Evolutionary conservation across 495 filamentous ascomycete genomes (phyloP).

Genomic region (Podospora anserina): DNA sequence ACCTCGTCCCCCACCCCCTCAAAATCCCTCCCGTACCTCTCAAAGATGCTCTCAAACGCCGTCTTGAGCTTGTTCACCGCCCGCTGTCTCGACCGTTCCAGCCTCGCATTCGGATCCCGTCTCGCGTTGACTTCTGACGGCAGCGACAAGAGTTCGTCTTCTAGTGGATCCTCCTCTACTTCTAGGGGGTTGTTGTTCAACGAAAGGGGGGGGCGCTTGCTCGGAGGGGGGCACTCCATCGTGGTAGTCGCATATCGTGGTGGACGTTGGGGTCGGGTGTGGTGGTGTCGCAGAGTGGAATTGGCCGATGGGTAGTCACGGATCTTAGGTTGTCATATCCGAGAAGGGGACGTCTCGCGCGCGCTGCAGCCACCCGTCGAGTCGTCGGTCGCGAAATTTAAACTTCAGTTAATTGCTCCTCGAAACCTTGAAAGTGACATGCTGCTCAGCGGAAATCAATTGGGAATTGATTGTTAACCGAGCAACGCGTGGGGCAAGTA

Average conservation of each 20-base stretch:
- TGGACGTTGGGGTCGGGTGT: not conserved
- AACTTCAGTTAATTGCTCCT: too few species aligned
- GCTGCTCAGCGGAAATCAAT: not conserved
- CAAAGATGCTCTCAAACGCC: conserved; percentile 80
- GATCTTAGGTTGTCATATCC: too few species aligned
- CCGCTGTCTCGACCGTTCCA: conserved; percentile 56
- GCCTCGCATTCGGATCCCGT: conserved; percentile 49
- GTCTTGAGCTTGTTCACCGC: conserved; percentile 70
- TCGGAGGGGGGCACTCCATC: conserved; percentile 52
- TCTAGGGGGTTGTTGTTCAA: conserved; percentile 25
- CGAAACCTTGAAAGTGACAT: too few species aligned
- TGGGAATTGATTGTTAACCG: not conserved
- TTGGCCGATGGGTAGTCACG: too few species aligned
- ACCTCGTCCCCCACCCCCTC: conserved; percentile 59
- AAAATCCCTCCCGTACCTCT: conserved; percentile 83
- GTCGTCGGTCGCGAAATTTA: too few species aligned
- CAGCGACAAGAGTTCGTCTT: conserved; percentile 42
- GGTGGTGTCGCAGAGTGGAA: not conserved
- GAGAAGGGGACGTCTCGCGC: too few species aligned
- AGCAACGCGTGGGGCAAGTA: not conserved
- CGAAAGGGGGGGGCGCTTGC: conserved; percentile 54
- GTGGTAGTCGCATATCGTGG: conserved; percentile 1
- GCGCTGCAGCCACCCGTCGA: too few species aligned
- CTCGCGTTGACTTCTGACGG: conserved; percentile 43
- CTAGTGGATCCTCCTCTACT: conserved; percentile 38